Base-by-base conservation (phyloP, 768 basidiomycete genomes). In the Tulasnella sp. region DNA sequence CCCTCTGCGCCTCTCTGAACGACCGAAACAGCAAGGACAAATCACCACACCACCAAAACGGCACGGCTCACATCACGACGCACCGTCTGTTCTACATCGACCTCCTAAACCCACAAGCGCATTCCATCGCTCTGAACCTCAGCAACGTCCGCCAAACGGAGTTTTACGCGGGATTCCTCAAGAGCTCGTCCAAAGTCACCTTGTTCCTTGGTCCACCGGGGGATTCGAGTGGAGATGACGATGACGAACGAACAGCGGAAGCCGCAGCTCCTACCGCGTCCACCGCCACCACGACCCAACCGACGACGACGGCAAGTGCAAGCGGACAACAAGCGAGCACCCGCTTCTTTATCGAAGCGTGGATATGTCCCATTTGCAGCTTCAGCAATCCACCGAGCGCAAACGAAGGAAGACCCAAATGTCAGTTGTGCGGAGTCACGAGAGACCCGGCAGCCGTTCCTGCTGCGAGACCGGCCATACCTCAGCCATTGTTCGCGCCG, bases 301-400 rank as follows among this genome's bases (percentile, higher is more conserved):
- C 54, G 31, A 44, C 76, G n/a, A 44, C 46, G 48, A 50, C 77
- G 8, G n/a, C n/a, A n/a, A 40, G 46, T 31, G 77, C 60, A 50
- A 69, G 41, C 37, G 77, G 58, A 31, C 40, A 54, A 18, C 28
- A 58, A n/a, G 46, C 75, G 34, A 37, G 48, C 34, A 60, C 78
- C 3, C 24, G 72, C 11, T 46, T 73, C 69, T 80, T 78, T 20
- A 46, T 37, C 37, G 89, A 89, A 80, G 91, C 87, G 81, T 97
- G 96, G 96, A 89, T 92, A 84, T 98, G 97, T 83, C 90, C 91
- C 54, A 93, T 98, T n/a, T 99, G 97, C 85, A 94, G 90, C 42
- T 93, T 92, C 84, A 90, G 90, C 42, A 98, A 97, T 85, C 90
- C 93, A 3, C 92, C 93, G 3, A 88, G 88, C n/a, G 87, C 92